Evolutionary conservation across 768 basidiomycete genomes (phyloP), one percentile per base, ranked within the genome.

Genomic region (Russula sp.): DNA sequence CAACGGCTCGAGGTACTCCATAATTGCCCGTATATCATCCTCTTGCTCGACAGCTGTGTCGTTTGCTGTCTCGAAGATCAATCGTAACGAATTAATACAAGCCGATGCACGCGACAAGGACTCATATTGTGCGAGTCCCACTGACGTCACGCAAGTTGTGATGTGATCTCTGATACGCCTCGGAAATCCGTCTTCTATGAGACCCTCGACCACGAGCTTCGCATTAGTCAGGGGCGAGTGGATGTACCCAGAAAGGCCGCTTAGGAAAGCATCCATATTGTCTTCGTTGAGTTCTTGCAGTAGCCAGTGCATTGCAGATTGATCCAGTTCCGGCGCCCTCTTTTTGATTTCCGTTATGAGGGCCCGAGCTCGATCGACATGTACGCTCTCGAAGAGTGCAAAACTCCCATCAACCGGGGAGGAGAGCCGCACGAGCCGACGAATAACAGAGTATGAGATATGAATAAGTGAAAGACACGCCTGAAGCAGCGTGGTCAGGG

Each of bases 231-330:
- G 30, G 8, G 22, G 51, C 9, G 60, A 61, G 24, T 18, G 16
- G 16, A 61, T 46, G 38, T 54, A 61, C 20, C 51, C 60, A 1
- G 52, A 52, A 42, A 61, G 60, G 38, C 60, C 42, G 10, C 32
- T 20, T 10, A 54, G 22, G 60, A 53, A 46, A 2, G 28, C 22
- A 14, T 53, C 52, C 60, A 61, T 54, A 44, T 61, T 30, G 28
- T 26, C 30, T 2, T 38, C 38, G 30, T 54, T 42, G 2, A 44
- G 26, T 14, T 46, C 30, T 20, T n/a, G 9, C 1, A 46, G 4
- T 13, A 61, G 52, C 52, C 60, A 61, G 20, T 61, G 26, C 52
- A 61, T 44, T 3, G 52, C 60, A 28, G 24, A 61, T 16, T 6
- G 28, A 34, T 54, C 51, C 2, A 61, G 52, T 34, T 32, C 8